Evolutionary conservation across 495 filamentous ascomycete species (phyloP), one percentile per base, ranked within the genome.

Genomic region (Aspergillus heteromorphus): DNA sequence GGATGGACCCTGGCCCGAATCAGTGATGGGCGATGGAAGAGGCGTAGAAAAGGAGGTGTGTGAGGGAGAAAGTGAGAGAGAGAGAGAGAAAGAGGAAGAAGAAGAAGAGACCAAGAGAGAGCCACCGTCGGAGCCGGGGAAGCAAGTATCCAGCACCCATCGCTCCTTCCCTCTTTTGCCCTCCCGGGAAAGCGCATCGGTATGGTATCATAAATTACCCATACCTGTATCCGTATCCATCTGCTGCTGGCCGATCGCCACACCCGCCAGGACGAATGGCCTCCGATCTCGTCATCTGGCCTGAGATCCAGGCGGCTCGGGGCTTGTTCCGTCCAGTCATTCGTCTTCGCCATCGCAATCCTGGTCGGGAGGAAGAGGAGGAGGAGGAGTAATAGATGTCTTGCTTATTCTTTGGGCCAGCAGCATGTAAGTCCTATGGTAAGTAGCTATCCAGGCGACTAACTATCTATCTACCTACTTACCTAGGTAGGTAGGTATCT

Each of bases 241-340:
- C 23, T 51, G 42, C 30, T 27, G 42, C 16, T 45, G 42, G 30
- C 42, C 52, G 45, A 45, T 43, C 45, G 43, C 45, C 52, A 54
- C 48, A 45, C 34, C 34, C 30, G 52, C 21, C 45, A 45, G 34
- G 38, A 38, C 11, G 34, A n/a, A 38, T n/a, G 34, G 34, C 23
- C 7, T 27, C 23, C 23, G 34, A 38, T 38, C 34, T 38, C 13
- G 34, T 38, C 34, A 38, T 38, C 34, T 38, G 34, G 34, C 34
- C 34, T 38, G 34, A 38, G 34, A 38, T 38, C 34, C 34, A n/a
- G 34, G 34, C 34, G 34, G 34, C 34, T 38, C 34, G 34, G 34
- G 34, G 34, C 16, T 19, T 5, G 13, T 49, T 34, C 11, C 9
- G 9, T 13, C 14, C 9, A 34, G 2, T 8, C 17, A 2, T 4